Base-by-base conservation (phyloP, 805 yeast genomes). In the Metschnikowia anglica region DNA sequence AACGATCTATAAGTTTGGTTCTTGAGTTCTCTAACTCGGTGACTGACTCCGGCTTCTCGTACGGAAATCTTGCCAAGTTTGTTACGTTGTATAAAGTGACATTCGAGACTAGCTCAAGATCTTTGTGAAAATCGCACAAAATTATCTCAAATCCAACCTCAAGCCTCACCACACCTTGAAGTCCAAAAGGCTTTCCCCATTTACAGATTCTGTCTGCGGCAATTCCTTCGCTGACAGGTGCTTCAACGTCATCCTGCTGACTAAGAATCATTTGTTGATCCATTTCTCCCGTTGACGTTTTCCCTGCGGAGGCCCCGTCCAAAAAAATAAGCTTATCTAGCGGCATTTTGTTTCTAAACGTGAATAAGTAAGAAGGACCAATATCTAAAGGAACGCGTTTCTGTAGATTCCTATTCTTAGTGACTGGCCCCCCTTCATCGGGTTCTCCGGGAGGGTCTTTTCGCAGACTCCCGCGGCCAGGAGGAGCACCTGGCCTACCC, bases 261-360 rank as follows among this genome's bases (percentile, higher is more conserved):
- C 58, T 49, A 34, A 58, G 52, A 10, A 60, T 57, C 55, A 31
- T 48, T 36, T 51, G 70, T 56, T 16, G 80, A 54, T 81, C 87
- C 85, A 79, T 79, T 53, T 77, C 81, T 4, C 85, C 85, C 1
- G 78, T 68, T 1, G 41, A 29, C 0, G 72, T 62, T 55, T 80
- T 81, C 0, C 85, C 79, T n/a, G 85, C 87, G 21, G 84, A 79
- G 0, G 85, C 84, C 5, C 87, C 87, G 47, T 81, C 85, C n/a
- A 81, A 55, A 38, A 72, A 70, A 4, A 81, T 63, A 23, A 81
- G 54, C 48, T 68, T 74, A 47, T 67, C 68, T 39, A 81, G 56
- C 3, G 83, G 80, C 46, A 62, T 65, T 3, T 59, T 61, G 8
- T 72, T 74, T 46, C 66, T 61, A 49, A 79, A 78, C 0, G 84